phyloP scores from a whole-genome alignment of 257 asterid genomes.

The Solanum neorickii region DNA sequence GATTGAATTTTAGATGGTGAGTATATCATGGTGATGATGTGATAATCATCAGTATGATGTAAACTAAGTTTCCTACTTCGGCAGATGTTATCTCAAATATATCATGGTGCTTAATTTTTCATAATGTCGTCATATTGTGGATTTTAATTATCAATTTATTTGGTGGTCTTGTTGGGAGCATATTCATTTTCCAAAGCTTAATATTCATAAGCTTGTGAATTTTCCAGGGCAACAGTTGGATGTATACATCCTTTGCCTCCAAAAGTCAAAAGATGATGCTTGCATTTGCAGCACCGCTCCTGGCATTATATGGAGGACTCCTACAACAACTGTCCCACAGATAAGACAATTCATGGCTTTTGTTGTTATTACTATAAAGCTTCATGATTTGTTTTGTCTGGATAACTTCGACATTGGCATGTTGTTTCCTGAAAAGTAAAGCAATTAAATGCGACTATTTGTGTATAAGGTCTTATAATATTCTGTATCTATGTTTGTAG shows the following conservation, averaged over 20 bases:
- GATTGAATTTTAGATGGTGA: not conserved
- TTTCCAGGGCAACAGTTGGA: conserved; percentile 16
- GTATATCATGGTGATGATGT: not conserved
- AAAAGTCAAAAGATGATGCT: conserved; percentile 12
- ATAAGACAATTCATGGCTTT: not conserved
- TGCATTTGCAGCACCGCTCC: conserved; percentile 2
- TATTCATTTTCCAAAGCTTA: not conserved
- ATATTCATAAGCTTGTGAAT: conserved; percentile 5
- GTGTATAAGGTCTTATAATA: not conserved
- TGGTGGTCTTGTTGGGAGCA: not conserved
- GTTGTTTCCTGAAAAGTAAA: not conserved
- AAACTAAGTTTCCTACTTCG: not conserved
- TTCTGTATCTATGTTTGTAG: not conserved
- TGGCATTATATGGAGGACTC: not conserved
- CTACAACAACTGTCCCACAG: not conserved
- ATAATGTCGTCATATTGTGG: not conserved
- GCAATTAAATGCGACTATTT: not conserved
- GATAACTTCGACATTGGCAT: not conserved
- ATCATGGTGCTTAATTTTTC: not conserved
- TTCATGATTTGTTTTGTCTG: not conserved
- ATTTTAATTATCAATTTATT: not conserved
- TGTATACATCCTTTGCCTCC: conserved; percentile 15
- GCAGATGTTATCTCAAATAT: not conserved
- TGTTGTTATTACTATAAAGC: not conserved
- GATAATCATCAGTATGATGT: not conserved